A percentile compares a stretch with the other conserved stretches of the same genome.
Conservation (phyloP, 768 basidiomycete species). For the Xanthoconium purpureum region DNA sequence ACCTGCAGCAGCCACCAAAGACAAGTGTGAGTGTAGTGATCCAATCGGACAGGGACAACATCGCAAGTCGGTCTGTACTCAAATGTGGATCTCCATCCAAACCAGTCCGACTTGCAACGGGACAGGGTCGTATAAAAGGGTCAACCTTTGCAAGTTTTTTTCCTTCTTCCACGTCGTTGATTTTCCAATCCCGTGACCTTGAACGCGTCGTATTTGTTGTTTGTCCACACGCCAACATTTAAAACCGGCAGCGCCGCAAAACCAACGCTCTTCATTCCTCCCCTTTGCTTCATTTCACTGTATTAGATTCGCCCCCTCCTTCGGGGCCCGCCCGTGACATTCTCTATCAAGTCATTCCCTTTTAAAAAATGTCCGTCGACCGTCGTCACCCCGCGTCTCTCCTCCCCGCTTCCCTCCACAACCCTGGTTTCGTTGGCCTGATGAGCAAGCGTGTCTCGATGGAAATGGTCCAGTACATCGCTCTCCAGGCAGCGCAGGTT, state of each 20-base stretch:
- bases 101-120: background rate
- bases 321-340: conserved; percentile 18
- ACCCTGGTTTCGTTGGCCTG: conserved; percentile 76
- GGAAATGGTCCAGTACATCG: conserved; percentile 86
- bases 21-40: conserved; percentile 64
- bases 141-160: too few relatives aligned
- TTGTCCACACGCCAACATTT: conserved; percentile 1
- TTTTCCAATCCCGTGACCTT: conserved; percentile 31
- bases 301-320: background rate
- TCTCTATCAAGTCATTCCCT: conserved; percentile 35
- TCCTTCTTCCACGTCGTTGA: conserved; percentile 3
- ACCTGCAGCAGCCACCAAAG: conserved; percentile 91
- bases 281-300: conserved; percentile 16
- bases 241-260: conserved; percentile 4
- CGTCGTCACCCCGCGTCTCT: conserved; percentile 78
- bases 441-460: conserved; percentile 72
- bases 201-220: conserved; percentile 20
- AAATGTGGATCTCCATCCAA: background rate
- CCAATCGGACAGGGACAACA: conserved; percentile 43
- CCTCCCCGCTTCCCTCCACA: conserved; percentile 69
- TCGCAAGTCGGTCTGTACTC: background rate
- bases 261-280: background rate
- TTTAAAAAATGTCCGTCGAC: conserved; percentile 34
- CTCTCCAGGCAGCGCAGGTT: conserved; percentile 70
- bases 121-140: background rate